These are phyloP conservation scores for Curvularia eragrostidis DNA, from an alignment of 2,329 filamentous ascomycete species.

Conservation along the genomic window DNA sequence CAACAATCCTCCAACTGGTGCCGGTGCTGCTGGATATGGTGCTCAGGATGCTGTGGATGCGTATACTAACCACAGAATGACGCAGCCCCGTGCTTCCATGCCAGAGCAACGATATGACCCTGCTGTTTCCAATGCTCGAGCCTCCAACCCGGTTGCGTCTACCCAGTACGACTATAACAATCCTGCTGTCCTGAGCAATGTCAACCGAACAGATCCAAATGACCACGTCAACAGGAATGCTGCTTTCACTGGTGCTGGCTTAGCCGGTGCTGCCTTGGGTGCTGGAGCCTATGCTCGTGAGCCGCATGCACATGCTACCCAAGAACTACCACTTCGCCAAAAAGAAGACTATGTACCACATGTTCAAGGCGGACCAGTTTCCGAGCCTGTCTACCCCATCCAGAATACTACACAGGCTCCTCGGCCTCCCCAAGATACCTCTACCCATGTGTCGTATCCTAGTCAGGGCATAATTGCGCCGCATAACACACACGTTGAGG, in stretches of 20 bases:
- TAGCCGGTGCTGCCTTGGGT: slow-evolving; percentile 25
- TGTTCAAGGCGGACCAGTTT: slow-evolving; percentile 4
- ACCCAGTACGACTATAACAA: slow-evolving; percentile 29
- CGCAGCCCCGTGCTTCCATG: slow-evolving; percentile 39
- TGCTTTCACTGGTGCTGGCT: slow-evolving; percentile 30
- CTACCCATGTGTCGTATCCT: slow-evolving; percentile 11
- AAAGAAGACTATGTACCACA: slow-evolving; percentile 16
- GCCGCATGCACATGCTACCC: slow-evolving; percentile 17
- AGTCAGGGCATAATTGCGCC: slow-evolving; percentile 18
- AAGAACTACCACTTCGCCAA: slow-evolving; percentile 18
- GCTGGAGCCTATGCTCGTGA: slow-evolving; percentile 21
- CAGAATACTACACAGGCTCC: slow-evolving; percentile 9
- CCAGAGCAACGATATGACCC: slow-evolving; percentile 43
- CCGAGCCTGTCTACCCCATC: slow-evolving; percentile 6
- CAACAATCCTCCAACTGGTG: slow-evolving; percentile 24
- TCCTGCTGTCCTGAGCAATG: slow-evolving; percentile 13
- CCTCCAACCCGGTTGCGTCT: slow-evolving; percentile 27
- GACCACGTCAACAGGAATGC: slow-evolving; percentile 30
- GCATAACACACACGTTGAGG: slow-evolving; percentile 30
- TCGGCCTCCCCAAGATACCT: slow-evolving; percentile 16
- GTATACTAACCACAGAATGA: slow-evolving; percentile 41
- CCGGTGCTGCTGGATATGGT: slow-evolving; percentile 42
- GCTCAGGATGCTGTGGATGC: slow-evolving; percentile 42
- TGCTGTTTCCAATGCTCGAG: slow-evolving; percentile 29
- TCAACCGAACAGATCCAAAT: slow-evolving; percentile 24